Percentiles rank a stretch among this genome's conserved stretches.
These are phyloP conservation scores for Sarocladium brachiariae DNA, from an alignment of 2,329 filamentous ascomycete species.

Conservation along the genomic window DNA sequence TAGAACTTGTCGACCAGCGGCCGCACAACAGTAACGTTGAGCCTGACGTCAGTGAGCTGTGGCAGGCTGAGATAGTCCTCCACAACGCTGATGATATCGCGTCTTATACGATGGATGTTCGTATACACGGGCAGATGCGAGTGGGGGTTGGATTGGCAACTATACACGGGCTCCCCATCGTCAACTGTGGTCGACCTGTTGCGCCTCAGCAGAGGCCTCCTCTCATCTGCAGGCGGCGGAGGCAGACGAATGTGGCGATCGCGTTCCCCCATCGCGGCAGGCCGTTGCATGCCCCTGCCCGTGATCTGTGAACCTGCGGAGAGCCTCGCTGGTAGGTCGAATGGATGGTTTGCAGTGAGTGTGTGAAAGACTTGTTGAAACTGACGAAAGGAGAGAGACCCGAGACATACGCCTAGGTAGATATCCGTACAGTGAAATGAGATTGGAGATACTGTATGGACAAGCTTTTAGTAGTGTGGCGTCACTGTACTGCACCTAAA, in stretches of 20 bases:
- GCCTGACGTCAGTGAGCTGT: conserved; percentile 71
- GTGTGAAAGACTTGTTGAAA: too few species aligned
- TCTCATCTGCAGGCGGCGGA: conserved; percentile 23
- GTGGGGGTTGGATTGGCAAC: conserved; percentile 51
- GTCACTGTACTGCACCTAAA: too few species aligned
- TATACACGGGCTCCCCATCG: conserved; percentile 35
- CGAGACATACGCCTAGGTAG: too few species aligned
- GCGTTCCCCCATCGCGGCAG: conserved; percentile 16
- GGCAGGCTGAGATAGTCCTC: conserved; percentile 61
- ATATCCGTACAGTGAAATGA: too few species aligned
- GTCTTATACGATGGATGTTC: conserved; percentile 66
- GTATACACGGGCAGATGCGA: conserved; percentile 64
- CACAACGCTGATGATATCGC: conserved; percentile 56
- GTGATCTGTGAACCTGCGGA: too few species aligned
- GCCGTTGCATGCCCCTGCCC: background rate
- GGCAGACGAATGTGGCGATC: conserved; percentile 24
- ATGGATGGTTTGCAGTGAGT: too few species aligned
- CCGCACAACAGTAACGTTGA: conserved; percentile 73
- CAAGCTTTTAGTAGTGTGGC: too few species aligned
- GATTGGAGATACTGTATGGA: background rate
- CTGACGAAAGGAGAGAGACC: too few species aligned
- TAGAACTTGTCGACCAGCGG: conserved; percentile 81
- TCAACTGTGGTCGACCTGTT: conserved; percentile 21
- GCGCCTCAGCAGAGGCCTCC: conserved; percentile 27
- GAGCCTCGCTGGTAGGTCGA: too few species aligned